Evolutionary conservation across 495 filamentous ascomycete species (phyloP).

Genomic region (Tuber indicum): DNA sequence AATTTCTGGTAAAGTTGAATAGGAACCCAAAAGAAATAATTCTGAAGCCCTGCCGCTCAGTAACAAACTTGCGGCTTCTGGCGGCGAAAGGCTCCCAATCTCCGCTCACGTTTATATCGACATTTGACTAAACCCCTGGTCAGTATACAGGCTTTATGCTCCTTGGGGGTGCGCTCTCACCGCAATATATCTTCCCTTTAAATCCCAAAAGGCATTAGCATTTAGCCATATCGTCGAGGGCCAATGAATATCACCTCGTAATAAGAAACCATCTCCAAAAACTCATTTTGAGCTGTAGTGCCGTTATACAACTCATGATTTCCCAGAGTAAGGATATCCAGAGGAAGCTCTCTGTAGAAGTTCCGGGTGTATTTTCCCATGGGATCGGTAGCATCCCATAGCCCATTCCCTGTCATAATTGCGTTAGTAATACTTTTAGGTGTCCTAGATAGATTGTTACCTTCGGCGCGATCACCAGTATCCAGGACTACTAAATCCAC

Average conservation of each 20-base stretch:
- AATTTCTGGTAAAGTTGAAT: slow-evolving; percentile 84
- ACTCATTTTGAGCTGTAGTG: slow-evolving; percentile 69
- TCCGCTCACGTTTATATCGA: slow-evolving; percentile 74
- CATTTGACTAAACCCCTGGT: slow-evolving; percentile 75
- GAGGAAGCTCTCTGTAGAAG: slow-evolving; percentile 70
- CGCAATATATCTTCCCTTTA: slow-evolving; percentile 30
- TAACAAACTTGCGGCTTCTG: slow-evolving; percentile 79
- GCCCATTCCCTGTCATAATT: slow-evolving; percentile 57
- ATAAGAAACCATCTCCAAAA: slow-evolving; percentile 66
- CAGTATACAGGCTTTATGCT: slow-evolving; percentile 1
- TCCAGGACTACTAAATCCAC: slow-evolving; percentile 83
- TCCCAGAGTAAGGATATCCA: slow-evolving; percentile 81
- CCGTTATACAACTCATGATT: slow-evolving; percentile 93
- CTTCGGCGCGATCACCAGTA: slow-evolving; percentile 89
- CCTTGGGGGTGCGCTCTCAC: slow-evolving; percentile 1
- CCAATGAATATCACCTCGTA: slow-evolving; percentile 46
- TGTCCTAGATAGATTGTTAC: slow-evolving; percentile 6
- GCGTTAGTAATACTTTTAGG: slow-evolving; percentile 5
- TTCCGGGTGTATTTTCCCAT: slow-evolving; percentile 82
- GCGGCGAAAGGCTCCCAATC: slow-evolving; percentile 69
- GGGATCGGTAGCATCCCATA: slow-evolving; percentile 86
- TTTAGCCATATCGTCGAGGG: not conserved
- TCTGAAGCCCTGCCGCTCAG: slow-evolving; percentile 74
- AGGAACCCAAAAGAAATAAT: slow-evolving; percentile 88
- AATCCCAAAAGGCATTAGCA: not conserved